phyloP scores from a whole-genome alignment of 2,329 filamentous ascomycete genomes.

The Ceratocystis ficicola region DNA sequence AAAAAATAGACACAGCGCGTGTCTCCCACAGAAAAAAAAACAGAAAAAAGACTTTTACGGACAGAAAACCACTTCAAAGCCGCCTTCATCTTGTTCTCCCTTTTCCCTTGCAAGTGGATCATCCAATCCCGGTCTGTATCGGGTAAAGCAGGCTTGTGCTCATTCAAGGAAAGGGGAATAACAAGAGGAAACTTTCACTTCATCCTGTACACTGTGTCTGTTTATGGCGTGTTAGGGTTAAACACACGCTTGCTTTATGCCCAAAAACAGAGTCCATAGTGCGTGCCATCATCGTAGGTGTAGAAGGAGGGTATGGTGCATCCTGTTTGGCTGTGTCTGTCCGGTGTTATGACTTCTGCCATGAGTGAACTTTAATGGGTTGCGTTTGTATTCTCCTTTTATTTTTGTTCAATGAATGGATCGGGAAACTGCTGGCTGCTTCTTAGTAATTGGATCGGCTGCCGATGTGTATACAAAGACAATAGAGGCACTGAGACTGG shows the following conservation, averaged over 20 bases:
- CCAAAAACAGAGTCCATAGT: neutral
- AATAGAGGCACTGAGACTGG: neutral
- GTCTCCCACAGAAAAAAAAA: neutral
- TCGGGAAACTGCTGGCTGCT: too few species aligned
- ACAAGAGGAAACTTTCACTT: neutral
- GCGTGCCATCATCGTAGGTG: too few species aligned
- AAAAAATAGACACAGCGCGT: too few species aligned
- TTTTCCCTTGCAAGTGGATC: constrained; percentile 5
- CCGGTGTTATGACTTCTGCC: too few species aligned
- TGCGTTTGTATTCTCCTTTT: too few species aligned
- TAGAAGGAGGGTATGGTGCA: too few species aligned
- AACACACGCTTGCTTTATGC: neutral
- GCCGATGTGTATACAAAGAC: neutral
- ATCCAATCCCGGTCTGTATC: neutral
- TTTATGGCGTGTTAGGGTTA: neutral
- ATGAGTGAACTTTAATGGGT: too few species aligned
- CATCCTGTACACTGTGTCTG: neutral
- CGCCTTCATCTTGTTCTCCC: neutral
- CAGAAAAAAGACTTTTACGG: neutral
- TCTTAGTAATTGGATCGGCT: too few species aligned
- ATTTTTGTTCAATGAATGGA: too few species aligned
- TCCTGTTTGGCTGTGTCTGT: too few species aligned
- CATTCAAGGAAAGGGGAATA: neutral
- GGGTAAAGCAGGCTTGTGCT: constrained; percentile 4
- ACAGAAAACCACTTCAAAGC: neutral